Percentiles rank a stretch among this genome's conserved stretches.
Evolutionary conservation across 768 basidiomycete species (phyloP).

Genomic region (Fistulinella prunicolor): DNA sequence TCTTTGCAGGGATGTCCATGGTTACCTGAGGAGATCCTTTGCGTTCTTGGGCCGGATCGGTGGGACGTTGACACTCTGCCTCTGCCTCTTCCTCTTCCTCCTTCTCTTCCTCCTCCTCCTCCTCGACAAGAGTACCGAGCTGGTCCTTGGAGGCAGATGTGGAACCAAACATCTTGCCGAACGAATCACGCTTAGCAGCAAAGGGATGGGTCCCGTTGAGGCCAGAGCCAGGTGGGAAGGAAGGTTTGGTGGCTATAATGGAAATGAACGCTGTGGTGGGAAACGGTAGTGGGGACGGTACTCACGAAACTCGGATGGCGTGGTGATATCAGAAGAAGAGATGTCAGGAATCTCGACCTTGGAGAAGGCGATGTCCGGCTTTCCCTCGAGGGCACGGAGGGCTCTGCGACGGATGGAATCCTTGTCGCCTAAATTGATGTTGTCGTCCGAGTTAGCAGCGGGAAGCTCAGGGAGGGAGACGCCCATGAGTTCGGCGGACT

Average conservation of each 20-base stretch:
- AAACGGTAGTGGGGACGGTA: slow-evolving; percentile 17
- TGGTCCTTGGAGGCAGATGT: slow-evolving; percentile 71
- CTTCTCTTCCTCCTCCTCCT: slow-evolving; percentile 86
- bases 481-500: slow-evolving; percentile 91
- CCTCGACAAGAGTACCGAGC: slow-evolving; percentile 76
- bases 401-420: slow-evolving; percentile 81
- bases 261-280: neutral
- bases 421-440: slow-evolving; percentile 65
- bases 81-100: slow-evolving; percentile 66
- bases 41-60: slow-evolving; percentile 12
- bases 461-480: slow-evolving; percentile 68
- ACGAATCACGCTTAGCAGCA: slow-evolving; percentile 74
- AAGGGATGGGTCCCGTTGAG: slow-evolving; percentile 39
- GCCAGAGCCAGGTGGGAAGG: slow-evolving; percentile 50
- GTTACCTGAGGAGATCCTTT: slow-evolving; percentile 26
- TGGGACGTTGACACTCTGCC: slow-evolving; percentile 33
- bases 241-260: slow-evolving; percentile 55
- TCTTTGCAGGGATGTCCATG: slow-evolving; percentile 38
- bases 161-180: slow-evolving; percentile 61
- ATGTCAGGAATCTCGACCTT: slow-evolving; percentile 86
- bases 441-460: slow-evolving; percentile 58
- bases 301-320: slow-evolving; percentile 67
- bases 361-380: slow-evolving; percentile 63
- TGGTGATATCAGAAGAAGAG: slow-evolving; percentile 52
- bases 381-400: slow-evolving; percentile 85